phyloP scores from a whole-genome alignment of 2,329 filamentous ascomycete species.

The Botrytis aclada region DNA sequence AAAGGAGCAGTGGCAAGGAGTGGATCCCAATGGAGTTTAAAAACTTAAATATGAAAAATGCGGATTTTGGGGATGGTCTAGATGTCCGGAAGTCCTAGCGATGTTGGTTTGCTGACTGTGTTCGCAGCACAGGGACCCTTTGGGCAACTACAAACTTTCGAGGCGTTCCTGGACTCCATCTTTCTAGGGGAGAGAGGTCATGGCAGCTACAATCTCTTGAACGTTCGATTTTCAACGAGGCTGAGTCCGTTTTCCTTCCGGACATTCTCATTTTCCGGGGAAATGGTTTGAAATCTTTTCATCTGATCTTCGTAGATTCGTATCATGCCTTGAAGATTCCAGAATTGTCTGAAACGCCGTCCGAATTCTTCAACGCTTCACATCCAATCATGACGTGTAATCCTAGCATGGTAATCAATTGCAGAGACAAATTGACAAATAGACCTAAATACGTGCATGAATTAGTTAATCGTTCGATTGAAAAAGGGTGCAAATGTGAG shows the following conservation, averaged over 20 bases:
- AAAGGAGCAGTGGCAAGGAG: background rate
- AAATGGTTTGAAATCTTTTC: background rate
- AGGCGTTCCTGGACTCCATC: slow-evolving; percentile 9
- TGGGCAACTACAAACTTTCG: background rate
- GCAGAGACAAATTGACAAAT: background rate
- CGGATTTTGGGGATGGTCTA: slow-evolving; percentile 7
- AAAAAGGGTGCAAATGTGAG: background rate
- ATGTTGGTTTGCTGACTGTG: background rate
- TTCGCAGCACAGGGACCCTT: background rate
- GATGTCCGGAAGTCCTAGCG: slow-evolving; percentile 9
- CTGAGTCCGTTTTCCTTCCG: background rate
- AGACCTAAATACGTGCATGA: background rate
- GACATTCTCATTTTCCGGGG: background rate
- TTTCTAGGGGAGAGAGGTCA: background rate
- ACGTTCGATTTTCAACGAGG: slow-evolving; percentile 12
- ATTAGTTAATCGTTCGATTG: background rate
- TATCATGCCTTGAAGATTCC: background rate
- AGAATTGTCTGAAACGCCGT: background rate
- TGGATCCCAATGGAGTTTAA: background rate
- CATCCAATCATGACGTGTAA: background rate
- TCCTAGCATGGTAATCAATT: background rate
- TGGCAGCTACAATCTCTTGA: background rate
- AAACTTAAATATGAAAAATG: background rate
- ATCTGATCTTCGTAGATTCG: background rate
- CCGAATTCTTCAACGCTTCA: background rate